Base-by-base conservation (phyloP, 2,329 filamentous ascomycete species). In the Alternaria angustiovoidea region DNA sequence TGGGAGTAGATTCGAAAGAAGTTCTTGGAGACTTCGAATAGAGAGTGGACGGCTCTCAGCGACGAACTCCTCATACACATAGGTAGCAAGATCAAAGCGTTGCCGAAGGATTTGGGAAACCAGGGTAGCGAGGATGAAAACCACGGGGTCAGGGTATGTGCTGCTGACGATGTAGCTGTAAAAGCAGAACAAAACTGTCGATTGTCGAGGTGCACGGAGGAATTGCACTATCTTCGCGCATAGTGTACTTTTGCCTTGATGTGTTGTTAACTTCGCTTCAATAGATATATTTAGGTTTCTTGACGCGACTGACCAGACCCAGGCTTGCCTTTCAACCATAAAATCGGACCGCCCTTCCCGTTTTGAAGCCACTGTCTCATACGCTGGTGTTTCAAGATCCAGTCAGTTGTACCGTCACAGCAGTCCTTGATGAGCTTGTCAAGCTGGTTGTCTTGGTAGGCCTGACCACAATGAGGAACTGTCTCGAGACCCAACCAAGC, bases 61-160 rank as follows among this genome's bases (percentile, higher is more conserved):
- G n/a, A 61, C 54, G 20, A 54, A 61, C 20, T 61, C 59, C 44
- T 54, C 54, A 18, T 61, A 61, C n/a, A 61, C 48, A 24, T 53
- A 61, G 4, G 54, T 28, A 11, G 48, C 20, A 7, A 57, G 47
- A 11, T 57, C 39, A 12, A 5, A 9, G 12, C 51, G 52, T 34
- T 54, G 59, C 12, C 54, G 48, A 11, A 61, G 48, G 16, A 61
- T 36, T 34, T 61, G 59, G 9, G 59, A 53, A 7, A 51, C 24
- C 12, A 61, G 30, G 18, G 59, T 53, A 2, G 47, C 46, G 3
- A 61, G 46, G 7, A 61, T 61, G 4, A 48, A 51, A 1, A 55
- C 32, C 7, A 55, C 53, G 0, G 49, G 42, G 8, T 56, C 55
- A 14, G 41, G 36, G 34, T 54, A 26, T 18, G 28, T n/a, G 12